Conservation (phyloP, 345 rosid species). For the Gossypium sturtianum region DNA sequence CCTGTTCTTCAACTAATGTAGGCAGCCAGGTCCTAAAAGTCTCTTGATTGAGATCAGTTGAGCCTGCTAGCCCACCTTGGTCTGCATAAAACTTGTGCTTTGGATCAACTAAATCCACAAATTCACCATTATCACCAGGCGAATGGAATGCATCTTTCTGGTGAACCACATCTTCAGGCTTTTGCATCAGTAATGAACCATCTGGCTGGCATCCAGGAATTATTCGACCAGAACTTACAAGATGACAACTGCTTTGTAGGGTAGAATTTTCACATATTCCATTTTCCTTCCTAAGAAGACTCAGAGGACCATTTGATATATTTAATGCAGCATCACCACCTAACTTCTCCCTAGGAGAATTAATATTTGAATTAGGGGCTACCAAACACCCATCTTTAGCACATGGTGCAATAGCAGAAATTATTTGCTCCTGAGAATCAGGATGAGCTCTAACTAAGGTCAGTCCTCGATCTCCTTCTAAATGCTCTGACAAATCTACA, state of each 20-base stretch:
- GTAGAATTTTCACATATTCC: constrained; percentile 36
- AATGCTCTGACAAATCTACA: constrained; percentile 26
- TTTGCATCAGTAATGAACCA: constrained; percentile 37
- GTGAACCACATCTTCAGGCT: constrained; percentile 35
- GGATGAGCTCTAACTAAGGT: constrained; percentile 26
- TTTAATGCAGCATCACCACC: constrained; percentile 31
- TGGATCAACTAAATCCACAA: constrained; percentile 25
- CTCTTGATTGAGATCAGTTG: constrained; percentile 32
- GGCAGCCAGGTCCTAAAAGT: constrained; percentile 30
- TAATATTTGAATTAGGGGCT: constrained; percentile 28
- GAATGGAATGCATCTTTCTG: constrained; percentile 21
- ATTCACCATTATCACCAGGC: constrained; percentile 28
- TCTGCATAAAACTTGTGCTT: constrained; percentile 26
- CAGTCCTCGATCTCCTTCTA: constrained; percentile 28
- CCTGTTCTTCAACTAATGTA: constrained; percentile 51
- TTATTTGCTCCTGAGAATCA: constrained; percentile 28
- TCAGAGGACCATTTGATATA: constrained; percentile 34
- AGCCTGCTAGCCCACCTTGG: constrained; percentile 30
- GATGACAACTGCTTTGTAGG: constrained; percentile 26
- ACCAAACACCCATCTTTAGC: constrained; percentile 29
- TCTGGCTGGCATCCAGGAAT: constrained; percentile 26
- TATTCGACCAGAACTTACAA: constrained; percentile 25
- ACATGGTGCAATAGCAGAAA: constrained; percentile 6
- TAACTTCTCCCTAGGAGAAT: constrained; percentile 33
- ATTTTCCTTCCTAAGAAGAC: constrained; percentile 21